phyloP scores from a whole-genome alignment of 1,284 basidiomycete species.

The Trichosporon ovoides region DNA sequence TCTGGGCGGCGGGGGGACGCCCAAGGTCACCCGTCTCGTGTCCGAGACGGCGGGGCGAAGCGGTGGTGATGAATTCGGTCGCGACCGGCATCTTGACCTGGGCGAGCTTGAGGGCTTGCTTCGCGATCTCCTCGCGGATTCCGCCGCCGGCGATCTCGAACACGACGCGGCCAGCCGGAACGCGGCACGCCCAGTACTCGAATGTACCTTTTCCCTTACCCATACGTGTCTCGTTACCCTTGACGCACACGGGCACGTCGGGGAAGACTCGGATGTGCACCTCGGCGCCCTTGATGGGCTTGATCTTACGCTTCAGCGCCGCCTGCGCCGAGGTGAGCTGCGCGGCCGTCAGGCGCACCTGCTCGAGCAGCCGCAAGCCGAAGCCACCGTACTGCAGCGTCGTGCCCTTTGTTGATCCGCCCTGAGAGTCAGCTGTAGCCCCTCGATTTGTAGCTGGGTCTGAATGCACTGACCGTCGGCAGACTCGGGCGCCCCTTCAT shows the following conservation, averaged over 20 bases:
- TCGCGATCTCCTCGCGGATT: slow-evolving; percentile 86
- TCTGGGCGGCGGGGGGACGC: slow-evolving; percentile 28
- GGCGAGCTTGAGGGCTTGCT: slow-evolving; percentile 84
- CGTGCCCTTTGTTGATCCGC: slow-evolving; percentile 90
- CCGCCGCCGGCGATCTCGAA: slow-evolving; percentile 90
- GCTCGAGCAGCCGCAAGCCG: slow-evolving; percentile 83
- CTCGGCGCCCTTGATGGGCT: slow-evolving; percentile 82
- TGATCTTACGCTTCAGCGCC: slow-evolving; percentile 84
- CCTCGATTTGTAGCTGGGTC: neutral
- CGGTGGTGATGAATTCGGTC: slow-evolving; percentile 78
- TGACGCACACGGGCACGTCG: slow-evolving; percentile 94
- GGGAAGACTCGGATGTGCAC: slow-evolving; percentile 89
- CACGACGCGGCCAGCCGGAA: slow-evolving; percentile 84
- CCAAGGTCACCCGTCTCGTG: slow-evolving; percentile 33
- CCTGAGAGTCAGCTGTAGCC: slow-evolving; percentile 47
- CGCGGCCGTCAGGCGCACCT: slow-evolving; percentile 80
- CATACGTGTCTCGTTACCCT: slow-evolving; percentile 99
- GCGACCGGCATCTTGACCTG: slow-evolving; percentile 81
- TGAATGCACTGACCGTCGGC: slow-evolving; percentile 25
- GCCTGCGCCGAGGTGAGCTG: slow-evolving; percentile 83
- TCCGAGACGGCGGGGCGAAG: slow-evolving; percentile 73
- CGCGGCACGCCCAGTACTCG: slow-evolving; percentile 95
- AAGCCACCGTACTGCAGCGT: slow-evolving; percentile 81
- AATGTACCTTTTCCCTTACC: slow-evolving; percentile 98
- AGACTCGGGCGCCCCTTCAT: slow-evolving; percentile 77